Evolutionary conservation across 139 green algal genomes (phyloP).

Genomic region (Chlamydomonas schloesseri): DNA sequence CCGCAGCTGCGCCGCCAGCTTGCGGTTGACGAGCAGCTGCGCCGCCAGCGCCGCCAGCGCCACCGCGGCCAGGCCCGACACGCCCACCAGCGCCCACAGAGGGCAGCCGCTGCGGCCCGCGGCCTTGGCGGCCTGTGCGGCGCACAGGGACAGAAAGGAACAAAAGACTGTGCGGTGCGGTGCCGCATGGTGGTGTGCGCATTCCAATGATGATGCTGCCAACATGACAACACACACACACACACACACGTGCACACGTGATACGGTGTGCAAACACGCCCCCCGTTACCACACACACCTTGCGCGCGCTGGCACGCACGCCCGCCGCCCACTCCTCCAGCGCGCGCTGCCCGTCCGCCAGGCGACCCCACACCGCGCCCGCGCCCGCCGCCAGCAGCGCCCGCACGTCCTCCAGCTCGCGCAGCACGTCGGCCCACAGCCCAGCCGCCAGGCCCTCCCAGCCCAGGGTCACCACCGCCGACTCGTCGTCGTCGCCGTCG

Average conservation of each 20-base stretch:
- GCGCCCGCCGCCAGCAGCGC: not conserved
- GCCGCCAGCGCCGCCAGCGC: slow-evolving; percentile 26
- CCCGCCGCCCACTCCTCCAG: slow-evolving; percentile 5
- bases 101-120: slow-evolving; percentile 6
- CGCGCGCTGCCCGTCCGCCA: not conserved
- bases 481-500: not conserved
- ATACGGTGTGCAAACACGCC: no score
- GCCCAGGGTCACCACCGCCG: not conserved
- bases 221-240: no score
- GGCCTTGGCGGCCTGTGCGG: not conserved
- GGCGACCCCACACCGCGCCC: not conserved
- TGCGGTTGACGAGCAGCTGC: slow-evolving; percentile 14
- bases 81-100: slow-evolving; percentile 25
- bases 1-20: slow-evolving; percentile 18
- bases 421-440: slow-evolving; percentile 1
- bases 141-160: not conserved
- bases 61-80: slow-evolving; percentile 20
- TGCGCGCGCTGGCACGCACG: not conserved
- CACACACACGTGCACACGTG: no score
- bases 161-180: no score
- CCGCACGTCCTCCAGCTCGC: slow-evolving; percentile 13
- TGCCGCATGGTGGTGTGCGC: no score
- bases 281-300: not conserved
- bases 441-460: not conserved
- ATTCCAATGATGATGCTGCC: no score